These are phyloP conservation scores for Plasmodium cynomolgi DNA, from an alignment of 169 alveolate species.

Conservation along the genomic window DNA sequence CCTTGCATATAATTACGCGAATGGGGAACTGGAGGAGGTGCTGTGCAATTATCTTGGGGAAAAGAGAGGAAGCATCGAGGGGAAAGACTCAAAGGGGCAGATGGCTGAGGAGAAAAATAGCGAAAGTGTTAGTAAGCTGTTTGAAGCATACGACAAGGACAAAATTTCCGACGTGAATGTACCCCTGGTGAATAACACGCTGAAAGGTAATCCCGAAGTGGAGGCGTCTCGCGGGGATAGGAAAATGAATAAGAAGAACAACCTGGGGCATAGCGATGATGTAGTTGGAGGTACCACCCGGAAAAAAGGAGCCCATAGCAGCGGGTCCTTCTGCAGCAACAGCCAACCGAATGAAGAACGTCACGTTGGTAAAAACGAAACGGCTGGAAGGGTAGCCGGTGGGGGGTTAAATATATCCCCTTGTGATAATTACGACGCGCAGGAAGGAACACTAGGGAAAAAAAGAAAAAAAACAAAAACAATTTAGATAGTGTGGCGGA, in stretches of 20 bases:
- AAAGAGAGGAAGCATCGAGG: background rate
- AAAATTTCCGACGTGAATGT: background rate
- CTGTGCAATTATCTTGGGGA: background rate
- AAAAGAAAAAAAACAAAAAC: background rate
- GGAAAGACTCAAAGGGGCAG: background rate
- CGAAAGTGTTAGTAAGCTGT: background rate
- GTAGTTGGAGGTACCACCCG: background rate
- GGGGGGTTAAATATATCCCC: background rate
- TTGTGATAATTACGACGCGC: background rate
- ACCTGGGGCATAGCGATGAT: background rate
- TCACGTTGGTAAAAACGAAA: background rate
- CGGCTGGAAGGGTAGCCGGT: background rate
- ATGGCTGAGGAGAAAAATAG: constrained; percentile 3
- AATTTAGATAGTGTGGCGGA: background rate
- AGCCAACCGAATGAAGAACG: background rate
- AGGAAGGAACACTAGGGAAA: background rate
- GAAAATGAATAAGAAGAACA: constrained; percentile 4
- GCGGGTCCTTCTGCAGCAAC: background rate
- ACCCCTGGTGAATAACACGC: background rate
- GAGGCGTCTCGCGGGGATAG: background rate
- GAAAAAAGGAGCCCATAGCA: background rate
- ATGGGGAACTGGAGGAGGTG: background rate
- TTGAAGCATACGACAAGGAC: constrained; percentile 45
- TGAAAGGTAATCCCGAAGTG: background rate
- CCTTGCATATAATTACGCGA: background rate